phyloP scores from a whole-genome alignment of 176 grass and related monocot species.

The Avena eriantha region DNA sequence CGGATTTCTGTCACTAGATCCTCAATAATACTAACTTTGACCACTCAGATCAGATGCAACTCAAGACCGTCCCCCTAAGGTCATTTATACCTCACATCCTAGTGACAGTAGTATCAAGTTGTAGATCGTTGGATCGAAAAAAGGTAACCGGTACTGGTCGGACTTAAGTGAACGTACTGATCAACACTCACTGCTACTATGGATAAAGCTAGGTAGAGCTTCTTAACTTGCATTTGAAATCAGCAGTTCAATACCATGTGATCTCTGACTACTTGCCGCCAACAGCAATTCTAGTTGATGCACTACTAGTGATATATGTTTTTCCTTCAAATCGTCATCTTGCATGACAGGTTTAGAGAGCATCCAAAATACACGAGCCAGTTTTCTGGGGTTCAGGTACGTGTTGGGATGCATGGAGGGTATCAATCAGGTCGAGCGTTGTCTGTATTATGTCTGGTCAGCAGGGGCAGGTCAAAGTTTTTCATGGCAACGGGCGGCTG shows the following conservation, averaged over 20 bases:
- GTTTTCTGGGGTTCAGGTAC: background rate
- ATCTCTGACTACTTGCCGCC: background rate
- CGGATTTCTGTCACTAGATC: conserved; percentile 34
- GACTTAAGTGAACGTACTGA: background rate
- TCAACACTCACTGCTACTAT: background rate
- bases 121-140: background rate
- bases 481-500: background rate
- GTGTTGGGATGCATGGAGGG: background rate
- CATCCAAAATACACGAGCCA: background rate
- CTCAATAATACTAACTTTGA: conserved; percentile 22
- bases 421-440: background rate
- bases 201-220: background rate
- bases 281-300: background rate
- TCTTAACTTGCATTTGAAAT: background rate
- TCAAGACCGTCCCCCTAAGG: background rate
- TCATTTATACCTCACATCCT: background rate
- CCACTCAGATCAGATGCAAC: conserved; percentile 3
- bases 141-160: conserved; percentile 4
- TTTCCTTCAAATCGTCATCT: background rate
- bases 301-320: background rate
- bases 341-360: background rate
- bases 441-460: background rate
- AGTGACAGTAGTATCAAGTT: background rate
- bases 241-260: background rate
- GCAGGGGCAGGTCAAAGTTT: background rate